These are phyloP conservation scores for Dissoconium aciculare DNA, from an alignment of 2,329 filamentous ascomycete genomes.

Conservation along the genomic window DNA sequence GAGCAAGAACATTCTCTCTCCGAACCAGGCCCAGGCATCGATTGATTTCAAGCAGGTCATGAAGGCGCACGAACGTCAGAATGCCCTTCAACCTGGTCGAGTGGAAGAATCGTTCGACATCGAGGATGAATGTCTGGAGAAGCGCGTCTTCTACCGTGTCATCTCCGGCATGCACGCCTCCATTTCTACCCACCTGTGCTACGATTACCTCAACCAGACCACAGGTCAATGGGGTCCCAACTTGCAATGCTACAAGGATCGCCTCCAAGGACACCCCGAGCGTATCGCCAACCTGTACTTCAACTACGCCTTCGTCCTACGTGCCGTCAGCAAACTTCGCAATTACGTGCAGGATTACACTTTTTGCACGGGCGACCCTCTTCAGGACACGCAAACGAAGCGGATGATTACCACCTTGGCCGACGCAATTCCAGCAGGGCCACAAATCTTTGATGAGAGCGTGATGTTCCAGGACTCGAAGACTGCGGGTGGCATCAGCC, in stretches of 20 bases:
- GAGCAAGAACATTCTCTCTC: conserved; percentile 25
- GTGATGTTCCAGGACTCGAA: conserved; percentile 72
- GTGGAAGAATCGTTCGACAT: conserved; percentile 53
- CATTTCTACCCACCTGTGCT: conserved; percentile 91
- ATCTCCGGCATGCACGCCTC: conserved; percentile 97
- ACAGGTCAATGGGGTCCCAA: conserved; percentile 91
- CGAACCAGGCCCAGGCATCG: conserved; percentile 38
- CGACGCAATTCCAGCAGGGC: conserved; percentile 48
- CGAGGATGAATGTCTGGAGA: conserved; percentile 90
- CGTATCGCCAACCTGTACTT: conserved; percentile 97
- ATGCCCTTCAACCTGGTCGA: conserved; percentile 33
- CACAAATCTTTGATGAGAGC: conserved; percentile 81
- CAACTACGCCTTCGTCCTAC: conserved; percentile 91
- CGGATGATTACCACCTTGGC: conserved; percentile 67
- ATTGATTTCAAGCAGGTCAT: conserved; percentile 48
- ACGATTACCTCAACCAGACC: conserved; percentile 88
- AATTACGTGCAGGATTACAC: conserved; percentile 71
- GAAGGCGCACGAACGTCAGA: conserved; percentile 43
- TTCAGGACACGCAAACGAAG: conserved; percentile 66
- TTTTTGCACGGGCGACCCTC: conserved; percentile 76
- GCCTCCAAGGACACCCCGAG: conserved; percentile 75
- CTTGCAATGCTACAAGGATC: conserved; percentile 68
- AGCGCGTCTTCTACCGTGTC: conserved; percentile 93
- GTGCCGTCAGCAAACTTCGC: conserved; percentile 79
- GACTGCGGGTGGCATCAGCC: conserved; percentile 41